Evolutionary conservation across 768 basidiomycete genomes (phyloP), one percentile per base, ranked within the genome.

Genomic region (Candolleomyces aberdarensis): DNA sequence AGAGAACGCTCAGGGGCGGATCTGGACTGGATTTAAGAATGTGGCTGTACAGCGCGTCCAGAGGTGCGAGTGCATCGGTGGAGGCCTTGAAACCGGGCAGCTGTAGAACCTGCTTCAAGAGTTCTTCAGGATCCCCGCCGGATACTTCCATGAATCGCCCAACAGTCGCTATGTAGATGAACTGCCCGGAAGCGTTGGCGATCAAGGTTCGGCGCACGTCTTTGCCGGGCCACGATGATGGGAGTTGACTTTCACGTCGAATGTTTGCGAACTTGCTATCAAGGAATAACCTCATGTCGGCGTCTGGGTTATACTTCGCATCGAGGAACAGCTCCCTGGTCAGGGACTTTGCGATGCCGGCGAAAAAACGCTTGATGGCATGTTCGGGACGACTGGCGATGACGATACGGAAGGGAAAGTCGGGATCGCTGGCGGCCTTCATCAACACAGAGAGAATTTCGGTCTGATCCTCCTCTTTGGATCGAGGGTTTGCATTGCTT

Each of bases 141-240:
- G 32, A 32, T 9, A 4, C 32, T 32, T 32, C 32, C 32, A 32
- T 32, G 46, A 50, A 67, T 15, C 56, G 54, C 5, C 57, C 53
- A 15, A 63, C 64, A 1, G 58, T 62, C n/a, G 66, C 52, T 13
- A 63, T 64, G 41, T 64, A 63, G 14, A 67, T 63, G 44, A 63
- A 64, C 44, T 67, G 66, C 5, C 66, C 66, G 2, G 65, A 66
- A 8, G 60, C 39, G n/a, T 43, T 31, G 32, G 26, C 7, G 11
- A 32, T 19, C 15, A 53, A 6, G 15, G 19, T 39, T 1, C 17
- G 14, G 3, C 50, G 20, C 19, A 31, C 49, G 29, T 32, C 47
- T 26, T 9, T 19, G 39, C 36, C 10, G 4, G 56, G 56, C 61
- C 61, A 62, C 17, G 47, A 13, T 5, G 36, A 19, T 3, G 32